These are phyloP conservation scores for Plasmodium gallinaceum DNA, from an alignment of 169 alveolate species.

Conservation along the genomic window DNA sequence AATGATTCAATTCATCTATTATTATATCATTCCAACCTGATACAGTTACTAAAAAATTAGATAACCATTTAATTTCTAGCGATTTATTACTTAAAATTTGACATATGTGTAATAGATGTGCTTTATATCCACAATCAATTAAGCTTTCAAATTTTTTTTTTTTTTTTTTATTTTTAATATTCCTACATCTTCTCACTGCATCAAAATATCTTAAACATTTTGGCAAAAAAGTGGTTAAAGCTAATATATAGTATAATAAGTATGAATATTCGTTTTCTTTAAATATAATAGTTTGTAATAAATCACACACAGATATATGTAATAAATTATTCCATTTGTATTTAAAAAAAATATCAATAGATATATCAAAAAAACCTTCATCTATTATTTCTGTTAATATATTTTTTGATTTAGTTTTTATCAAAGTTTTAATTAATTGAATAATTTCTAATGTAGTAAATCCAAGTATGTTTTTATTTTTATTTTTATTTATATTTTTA, in stretches of 20 bases:
- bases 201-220: conserved; percentile 66
- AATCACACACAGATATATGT: conserved; percentile 73
- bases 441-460: conserved; percentile 68
- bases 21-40: conserved; percentile 75
- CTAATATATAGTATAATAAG: conserved; percentile 48
- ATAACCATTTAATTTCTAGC: conserved; percentile 63
- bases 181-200: conserved; percentile 59
- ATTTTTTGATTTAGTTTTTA: conserved; percentile 58
- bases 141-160: conserved; percentile 59
- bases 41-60: conserved; percentile 63
- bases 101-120: conserved; percentile 60
- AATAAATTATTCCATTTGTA: conserved; percentile 64
- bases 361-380: conserved; percentile 71
- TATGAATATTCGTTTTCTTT: conserved; percentile 72
- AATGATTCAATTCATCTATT: conserved; percentile 57
- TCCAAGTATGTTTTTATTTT: conserved; percentile 50
- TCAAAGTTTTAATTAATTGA: conserved; percentile 59
- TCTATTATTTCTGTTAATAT: conserved; percentile 64
- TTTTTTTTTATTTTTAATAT: conserved; percentile 59
- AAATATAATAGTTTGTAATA: conserved; percentile 63
- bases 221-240: conserved; percentile 51
- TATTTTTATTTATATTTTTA: conserved; percentile 67
- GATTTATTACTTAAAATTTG: conserved; percentile 70
- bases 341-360: conserved; percentile 68
- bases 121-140: conserved; percentile 75